A percentile compares a stretch with the other conserved stretches of the same genome.
Conservation (phyloP, 306 rosid species). For the Ormosia emarginata region DNA sequence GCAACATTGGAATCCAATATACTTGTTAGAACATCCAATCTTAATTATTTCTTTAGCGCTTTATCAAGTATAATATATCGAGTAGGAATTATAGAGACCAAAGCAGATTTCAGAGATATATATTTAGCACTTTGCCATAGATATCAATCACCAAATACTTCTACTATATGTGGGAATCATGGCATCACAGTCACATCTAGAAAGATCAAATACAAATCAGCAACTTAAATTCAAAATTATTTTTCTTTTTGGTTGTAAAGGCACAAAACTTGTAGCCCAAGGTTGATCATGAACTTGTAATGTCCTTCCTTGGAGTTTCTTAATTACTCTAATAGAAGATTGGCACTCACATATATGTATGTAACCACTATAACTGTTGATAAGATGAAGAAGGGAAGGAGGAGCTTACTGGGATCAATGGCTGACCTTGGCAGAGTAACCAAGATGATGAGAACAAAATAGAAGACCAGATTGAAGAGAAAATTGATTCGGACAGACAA, state of each 20-base stretch:
- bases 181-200: not conserved
- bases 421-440: slow-evolving; percentile 68
- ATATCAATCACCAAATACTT: not conserved
- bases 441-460: slow-evolving; percentile 58
- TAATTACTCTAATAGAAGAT: not conserved
- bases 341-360: not conserved
- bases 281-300: not conserved
- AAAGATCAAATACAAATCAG: not conserved
- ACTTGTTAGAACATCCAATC: not conserved
- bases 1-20: not conserved
- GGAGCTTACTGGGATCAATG: slow-evolving; percentile 66
- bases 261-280: not conserved
- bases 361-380: not conserved
- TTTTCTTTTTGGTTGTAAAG: not conserved
- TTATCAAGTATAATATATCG: not conserved
- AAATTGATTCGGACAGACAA: slow-evolving; percentile 71
- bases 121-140: not conserved
- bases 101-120: not conserved
- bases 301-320: not conserved
- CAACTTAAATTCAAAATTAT: not conserved
- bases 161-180: not conserved
- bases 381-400: slow-evolving; percentile 1
- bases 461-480: slow-evolving; percentile 69
- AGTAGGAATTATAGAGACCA: not conserved
- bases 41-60: not conserved